phyloP scores from a whole-genome alignment of 257 asterid species.

The Ophiorrhiza pumila region DNA sequence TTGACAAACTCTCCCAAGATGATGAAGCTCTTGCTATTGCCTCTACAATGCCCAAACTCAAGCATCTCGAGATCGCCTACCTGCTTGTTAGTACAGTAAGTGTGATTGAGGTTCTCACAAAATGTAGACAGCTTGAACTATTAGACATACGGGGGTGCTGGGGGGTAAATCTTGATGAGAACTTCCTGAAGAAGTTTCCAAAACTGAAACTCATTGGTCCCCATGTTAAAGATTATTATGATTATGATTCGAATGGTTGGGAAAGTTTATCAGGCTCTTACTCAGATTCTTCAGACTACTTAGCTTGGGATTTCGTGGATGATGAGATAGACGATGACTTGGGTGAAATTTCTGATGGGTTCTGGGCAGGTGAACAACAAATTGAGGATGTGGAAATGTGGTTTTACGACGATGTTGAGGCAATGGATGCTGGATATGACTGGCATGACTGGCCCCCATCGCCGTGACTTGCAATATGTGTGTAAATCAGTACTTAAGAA shows the following conservation, averaged over 20 bases:
- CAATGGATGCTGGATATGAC: constrained; percentile 57
- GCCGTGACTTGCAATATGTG: constrained; percentile 26
- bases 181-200: constrained; percentile 42
- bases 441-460: constrained; percentile 91
- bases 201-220: constrained; percentile 67
- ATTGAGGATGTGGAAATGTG: constrained; percentile 67
- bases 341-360: constrained; percentile 40
- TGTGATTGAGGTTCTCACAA: constrained; percentile 47
- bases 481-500: not conserved
- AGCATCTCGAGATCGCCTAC: constrained; percentile 82
- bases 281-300: constrained; percentile 56
- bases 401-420: constrained; percentile 62
- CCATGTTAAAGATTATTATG: constrained; percentile 47
- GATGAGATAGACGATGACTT: constrained; percentile 44
- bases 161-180: constrained; percentile 60
- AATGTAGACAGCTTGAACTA: constrained; percentile 57
- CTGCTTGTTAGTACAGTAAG: constrained; percentile 56
- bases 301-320: constrained; percentile 69
- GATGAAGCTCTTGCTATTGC: constrained; percentile 85
- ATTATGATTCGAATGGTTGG: constrained; percentile 51
- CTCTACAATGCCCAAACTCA: constrained; percentile 62
- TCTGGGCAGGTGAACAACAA: constrained; percentile 49
- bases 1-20: constrained; percentile 57
- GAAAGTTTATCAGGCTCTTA: constrained; percentile 63
- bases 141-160: constrained; percentile 83